Evolutionary conservation across 495 filamentous ascomycete genomes (phyloP).

Genomic region (Lophium mytilinum): DNA sequence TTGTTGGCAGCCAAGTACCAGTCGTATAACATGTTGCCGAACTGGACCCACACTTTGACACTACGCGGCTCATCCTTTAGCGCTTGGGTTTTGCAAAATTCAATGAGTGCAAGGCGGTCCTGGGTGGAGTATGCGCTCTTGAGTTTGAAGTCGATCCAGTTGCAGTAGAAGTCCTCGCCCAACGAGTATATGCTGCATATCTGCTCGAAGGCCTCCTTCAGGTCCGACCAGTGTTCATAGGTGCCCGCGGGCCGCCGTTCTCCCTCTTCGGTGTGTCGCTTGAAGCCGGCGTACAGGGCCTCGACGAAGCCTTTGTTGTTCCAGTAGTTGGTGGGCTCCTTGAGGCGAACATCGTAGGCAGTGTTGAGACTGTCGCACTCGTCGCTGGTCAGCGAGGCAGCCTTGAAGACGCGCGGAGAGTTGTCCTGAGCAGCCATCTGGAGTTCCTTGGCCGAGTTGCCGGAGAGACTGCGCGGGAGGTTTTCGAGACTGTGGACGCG

Average conservation of each 20-base stretch:
- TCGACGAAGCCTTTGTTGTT: conserved; percentile 57
- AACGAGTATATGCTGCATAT: conserved; percentile 62
- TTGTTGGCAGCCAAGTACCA: conserved; percentile 53
- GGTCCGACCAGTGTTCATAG: conserved; percentile 54
- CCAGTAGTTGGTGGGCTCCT: conserved; percentile 58
- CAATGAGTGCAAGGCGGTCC: conserved; percentile 68
- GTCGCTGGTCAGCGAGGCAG: conserved; percentile 45
- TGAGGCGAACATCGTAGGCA: conserved; percentile 46
- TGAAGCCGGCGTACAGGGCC: conserved; percentile 55
- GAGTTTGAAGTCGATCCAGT: conserved; percentile 58
- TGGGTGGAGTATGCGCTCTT: conserved; percentile 52
- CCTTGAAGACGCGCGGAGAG: conserved; percentile 41
- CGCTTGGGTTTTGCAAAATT: conserved; percentile 64
- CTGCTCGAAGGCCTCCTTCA: conserved; percentile 53
- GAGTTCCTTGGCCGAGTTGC: conserved; percentile 49
- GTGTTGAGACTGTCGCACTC: conserved; percentile 48
- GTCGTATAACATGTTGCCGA: conserved; percentile 77
- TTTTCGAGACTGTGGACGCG: conserved; percentile 43
- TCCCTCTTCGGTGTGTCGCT: conserved; percentile 45
- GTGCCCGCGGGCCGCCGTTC: conserved; percentile 36
- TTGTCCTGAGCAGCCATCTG: conserved; percentile 47
- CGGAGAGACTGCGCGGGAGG: conserved; percentile 44
- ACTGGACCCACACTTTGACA: conserved; percentile 76
- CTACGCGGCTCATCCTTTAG: conserved; percentile 77
- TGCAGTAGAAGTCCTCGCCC: conserved; percentile 56